phyloP scores from a whole-genome alignment of 164 flowering plant genomes.

The Malania oleifera region DNA sequence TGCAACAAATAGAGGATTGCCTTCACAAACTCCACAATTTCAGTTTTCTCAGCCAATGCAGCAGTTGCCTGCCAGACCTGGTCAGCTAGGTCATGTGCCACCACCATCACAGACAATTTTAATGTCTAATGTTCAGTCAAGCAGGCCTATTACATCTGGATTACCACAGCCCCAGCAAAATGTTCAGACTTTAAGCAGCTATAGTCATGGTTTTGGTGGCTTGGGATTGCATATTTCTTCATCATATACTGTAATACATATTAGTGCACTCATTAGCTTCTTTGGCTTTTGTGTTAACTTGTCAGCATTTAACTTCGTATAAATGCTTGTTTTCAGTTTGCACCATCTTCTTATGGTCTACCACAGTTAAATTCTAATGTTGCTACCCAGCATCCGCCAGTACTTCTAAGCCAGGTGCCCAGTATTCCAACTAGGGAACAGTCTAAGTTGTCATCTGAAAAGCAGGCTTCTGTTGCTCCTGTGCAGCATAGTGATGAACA shows the following conservation, averaged over 20 bases:
- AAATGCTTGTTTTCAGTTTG: conserved; percentile 19
- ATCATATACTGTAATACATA: conserved; percentile 26
- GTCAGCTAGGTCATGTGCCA: conserved; percentile 16
- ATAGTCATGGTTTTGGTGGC: conserved; percentile 18
- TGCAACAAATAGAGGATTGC: conserved; percentile 18
- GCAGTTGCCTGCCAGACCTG: conserved; percentile 31
- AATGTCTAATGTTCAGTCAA: conserved; percentile 16
- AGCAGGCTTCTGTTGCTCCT: conserved; percentile 15
- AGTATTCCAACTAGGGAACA: conserved; percentile 15
- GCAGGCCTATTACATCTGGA: conserved; percentile 12
- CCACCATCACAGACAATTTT: conserved; percentile 15
- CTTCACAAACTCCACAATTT: conserved; percentile 20
- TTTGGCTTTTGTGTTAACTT: background rate
- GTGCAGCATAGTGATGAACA: conserved; percentile 15
- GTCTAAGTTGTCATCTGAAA: conserved; percentile 3
- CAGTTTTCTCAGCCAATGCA: conserved; percentile 26
- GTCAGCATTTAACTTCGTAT: background rate
- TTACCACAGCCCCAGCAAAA: conserved; percentile 10
- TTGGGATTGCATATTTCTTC: conserved; percentile 17
- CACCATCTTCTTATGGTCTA: conserved; percentile 17
- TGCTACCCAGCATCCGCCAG: conserved; percentile 12
- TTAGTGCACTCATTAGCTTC: background rate
- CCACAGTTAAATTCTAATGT: conserved; percentile 2
- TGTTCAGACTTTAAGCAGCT: too few relatives aligned
- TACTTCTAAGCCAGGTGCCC: conserved; percentile 14